Conservation (phyloP, 257 asterid species). For the Penstemon davidsonii region DNA sequence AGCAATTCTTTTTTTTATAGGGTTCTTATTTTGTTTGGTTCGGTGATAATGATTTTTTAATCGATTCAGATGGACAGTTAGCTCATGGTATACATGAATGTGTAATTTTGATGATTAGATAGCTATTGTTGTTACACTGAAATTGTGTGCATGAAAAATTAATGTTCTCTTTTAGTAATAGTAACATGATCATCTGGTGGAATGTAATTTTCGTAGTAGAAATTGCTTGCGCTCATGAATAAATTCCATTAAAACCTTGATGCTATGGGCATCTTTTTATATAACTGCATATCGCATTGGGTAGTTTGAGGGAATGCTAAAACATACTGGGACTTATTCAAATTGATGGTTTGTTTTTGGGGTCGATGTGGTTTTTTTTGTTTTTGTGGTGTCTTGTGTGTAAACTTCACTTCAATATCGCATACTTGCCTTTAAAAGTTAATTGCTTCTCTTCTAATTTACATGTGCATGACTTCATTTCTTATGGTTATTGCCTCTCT, state of each 20-base stretch:
- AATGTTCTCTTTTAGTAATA: not conserved
- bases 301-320: too few species aligned
- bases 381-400: too few species aligned
- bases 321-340: too few species aligned
- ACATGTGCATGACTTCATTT: not conserved
- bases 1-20: constrained; percentile 16
- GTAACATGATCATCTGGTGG: not conserved
- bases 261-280: not conserved
- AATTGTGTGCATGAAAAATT: not conserved
- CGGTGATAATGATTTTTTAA: constrained; percentile 17
- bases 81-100: not conserved
- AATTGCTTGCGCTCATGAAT: constrained; percentile 4
- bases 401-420: too few species aligned
- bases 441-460: not conserved
- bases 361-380: too few species aligned
- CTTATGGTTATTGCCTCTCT: not conserved
- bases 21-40: constrained; percentile 10
- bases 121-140: constrained; percentile 2
- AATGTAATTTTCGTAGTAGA: constrained; percentile 15
- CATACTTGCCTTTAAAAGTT: not conserved
- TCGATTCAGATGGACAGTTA: constrained; percentile 23
- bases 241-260: not conserved
- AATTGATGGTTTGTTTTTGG: not conserved
- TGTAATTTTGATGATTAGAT: constrained; percentile 32
- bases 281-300: too few species aligned